phyloP scores from a whole-genome alignment of 768 basidiomycete genomes.

The Suillus subalutaceus region DNA sequence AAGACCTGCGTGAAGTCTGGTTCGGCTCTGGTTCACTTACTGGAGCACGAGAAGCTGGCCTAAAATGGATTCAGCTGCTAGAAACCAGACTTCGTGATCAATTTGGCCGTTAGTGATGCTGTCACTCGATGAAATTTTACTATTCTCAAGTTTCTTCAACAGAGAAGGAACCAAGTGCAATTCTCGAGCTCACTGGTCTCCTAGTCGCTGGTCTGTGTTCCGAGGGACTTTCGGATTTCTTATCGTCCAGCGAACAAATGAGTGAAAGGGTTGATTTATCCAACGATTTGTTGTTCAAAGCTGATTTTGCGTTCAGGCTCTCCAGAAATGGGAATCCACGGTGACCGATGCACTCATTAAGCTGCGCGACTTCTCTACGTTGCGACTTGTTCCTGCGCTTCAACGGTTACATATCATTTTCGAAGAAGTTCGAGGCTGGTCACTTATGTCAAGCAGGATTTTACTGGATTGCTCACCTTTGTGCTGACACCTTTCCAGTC shows the following conservation, averaged over 20 bases:
- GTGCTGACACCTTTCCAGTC: slow-evolving; percentile 42
- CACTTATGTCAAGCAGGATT: slow-evolving; percentile 56
- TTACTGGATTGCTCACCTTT: slow-evolving; percentile 15
- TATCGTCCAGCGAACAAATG: slow-evolving; percentile 78
- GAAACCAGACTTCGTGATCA: slow-evolving; percentile 67
- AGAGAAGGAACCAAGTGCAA: slow-evolving; percentile 65
- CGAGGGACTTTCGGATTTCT: slow-evolving; percentile 71
- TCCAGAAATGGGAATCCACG: slow-evolving; percentile 83
- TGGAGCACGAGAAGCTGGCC: slow-evolving; percentile 74
- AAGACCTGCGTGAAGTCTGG: slow-evolving; percentile 76
- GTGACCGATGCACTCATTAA: slow-evolving; percentile 71
- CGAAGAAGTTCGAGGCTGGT: slow-evolving; percentile 81
- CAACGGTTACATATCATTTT: slow-evolving; percentile 77
- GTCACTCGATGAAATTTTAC: not conserved
- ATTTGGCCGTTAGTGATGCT: slow-evolving; percentile 59
- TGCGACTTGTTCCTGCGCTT: slow-evolving; percentile 69
- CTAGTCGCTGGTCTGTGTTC: slow-evolving; percentile 74
- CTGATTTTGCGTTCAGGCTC: slow-evolving; percentile 50
- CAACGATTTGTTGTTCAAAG: slow-evolving; percentile 13
- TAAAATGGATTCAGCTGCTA: slow-evolving; percentile 69
- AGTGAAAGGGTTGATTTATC: slow-evolving; percentile 67
- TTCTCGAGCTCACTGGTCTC: slow-evolving; percentile 72
- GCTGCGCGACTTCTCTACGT: slow-evolving; percentile 73
- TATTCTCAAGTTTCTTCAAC: slow-evolving; percentile 11
- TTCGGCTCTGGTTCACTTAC: slow-evolving; percentile 65